Evolutionary conservation across 1,139 yeast species (phyloP).

Genomic region (Diutina ranongensis): DNA sequence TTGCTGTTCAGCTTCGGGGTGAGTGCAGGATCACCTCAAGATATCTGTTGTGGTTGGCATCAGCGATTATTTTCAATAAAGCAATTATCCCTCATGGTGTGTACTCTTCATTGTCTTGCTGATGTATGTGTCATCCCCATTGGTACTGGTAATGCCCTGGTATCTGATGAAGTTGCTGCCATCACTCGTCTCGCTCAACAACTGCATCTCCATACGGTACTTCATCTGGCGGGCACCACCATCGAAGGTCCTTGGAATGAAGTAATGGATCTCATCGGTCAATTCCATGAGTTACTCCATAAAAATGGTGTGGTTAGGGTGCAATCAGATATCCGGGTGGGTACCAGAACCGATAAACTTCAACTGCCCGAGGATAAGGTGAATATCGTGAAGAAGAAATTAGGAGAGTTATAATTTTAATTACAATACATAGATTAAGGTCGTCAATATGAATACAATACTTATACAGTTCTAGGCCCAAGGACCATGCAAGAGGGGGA

Average conservation of each 20-base stretch:
- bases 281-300: conserved; percentile 63
- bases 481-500: not conserved
- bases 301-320: conserved; percentile 58
- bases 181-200: conserved; percentile 52
- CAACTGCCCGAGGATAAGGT: conserved; percentile 62
- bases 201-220: conserved; percentile 50
- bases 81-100: conserved; percentile 12
- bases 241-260: conserved; percentile 90
- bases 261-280: conserved; percentile 72
- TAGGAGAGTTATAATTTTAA: not conserved
- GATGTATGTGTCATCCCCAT: conserved; percentile 78
- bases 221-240: conserved; percentile 88
- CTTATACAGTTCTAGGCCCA: not conserved
- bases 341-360: conserved; percentile 62
- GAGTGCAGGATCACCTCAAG: not conserved
- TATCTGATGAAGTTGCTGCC: conserved; percentile 65
- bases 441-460: not conserved
- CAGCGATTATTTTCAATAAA: not conserved
- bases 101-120: conserved; percentile 58
- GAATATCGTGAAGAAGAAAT: conserved; percentile 43
- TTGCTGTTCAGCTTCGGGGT: too few species aligned
- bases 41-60: too few species aligned
- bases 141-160: conserved; percentile 69
- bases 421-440: not conserved
- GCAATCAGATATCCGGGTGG: conserved; percentile 78